Percentiles rank a stretch among this genome's conserved stretches.
Evolutionary conservation across 129 eudicot species (phyloP).

Genomic region (Chrysanthemum lavandulifolium): DNA sequence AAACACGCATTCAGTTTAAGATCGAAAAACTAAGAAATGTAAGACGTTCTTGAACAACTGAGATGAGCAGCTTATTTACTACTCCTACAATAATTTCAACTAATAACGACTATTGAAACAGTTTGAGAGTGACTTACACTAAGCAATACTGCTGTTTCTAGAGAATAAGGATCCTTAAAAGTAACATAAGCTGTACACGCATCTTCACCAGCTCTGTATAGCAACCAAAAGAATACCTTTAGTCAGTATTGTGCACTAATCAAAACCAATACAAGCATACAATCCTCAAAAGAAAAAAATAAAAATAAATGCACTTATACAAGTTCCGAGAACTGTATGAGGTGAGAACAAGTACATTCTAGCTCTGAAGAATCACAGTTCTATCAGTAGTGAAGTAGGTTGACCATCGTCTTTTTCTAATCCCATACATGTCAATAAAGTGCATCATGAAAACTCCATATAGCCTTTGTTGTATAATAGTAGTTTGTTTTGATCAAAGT

Average conservation of each 20-base stretch:
- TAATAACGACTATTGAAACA: conserved; percentile 1
- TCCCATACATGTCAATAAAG: too few relatives aligned
- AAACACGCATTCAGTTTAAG: too few relatives aligned
- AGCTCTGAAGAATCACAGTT: too few relatives aligned
- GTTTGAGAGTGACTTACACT: conserved; percentile 60
- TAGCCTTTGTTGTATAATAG: too few relatives aligned
- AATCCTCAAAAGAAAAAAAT: neutral
- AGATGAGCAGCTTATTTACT: too few relatives aligned
- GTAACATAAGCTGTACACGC: conserved; percentile 90
- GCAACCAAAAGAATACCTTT: conserved; percentile 22
- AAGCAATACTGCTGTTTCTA: conserved; percentile 89
- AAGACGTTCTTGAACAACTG: too few relatives aligned
- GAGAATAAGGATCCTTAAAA: conserved; percentile 70
- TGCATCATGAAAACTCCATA: too few relatives aligned
- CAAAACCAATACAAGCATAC: conserved; percentile 7
- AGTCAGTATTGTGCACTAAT: conserved; percentile 25
- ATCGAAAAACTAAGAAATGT: too few relatives aligned
- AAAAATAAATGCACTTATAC: neutral
- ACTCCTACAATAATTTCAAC: neutral
- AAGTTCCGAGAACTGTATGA: neutral
- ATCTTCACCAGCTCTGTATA: conserved; percentile 77
- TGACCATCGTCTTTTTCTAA: too few relatives aligned
- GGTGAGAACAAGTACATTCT: neutral
- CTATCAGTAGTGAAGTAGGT: too few relatives aligned
- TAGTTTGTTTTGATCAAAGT: too few relatives aligned